These are phyloP conservation scores for Aspergillus calidoustus DNA, from an alignment of 2,329 filamentous ascomycete species.

Conservation along the genomic window DNA sequence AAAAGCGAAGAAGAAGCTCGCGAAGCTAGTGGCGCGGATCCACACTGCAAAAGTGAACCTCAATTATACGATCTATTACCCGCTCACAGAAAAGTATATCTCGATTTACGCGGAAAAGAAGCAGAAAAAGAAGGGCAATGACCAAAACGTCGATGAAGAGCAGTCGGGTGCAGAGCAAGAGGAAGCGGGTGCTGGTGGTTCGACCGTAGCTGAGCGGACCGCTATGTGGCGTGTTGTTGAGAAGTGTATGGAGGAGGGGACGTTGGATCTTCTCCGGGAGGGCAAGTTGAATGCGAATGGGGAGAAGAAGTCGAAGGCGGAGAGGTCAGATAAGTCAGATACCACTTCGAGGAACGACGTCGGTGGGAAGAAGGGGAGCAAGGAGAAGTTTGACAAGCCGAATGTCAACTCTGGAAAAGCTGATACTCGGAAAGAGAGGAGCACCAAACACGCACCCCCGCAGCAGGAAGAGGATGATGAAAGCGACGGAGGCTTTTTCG, in stretches of 20 bases:
- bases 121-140: conserved; percentile 17
- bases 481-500: conserved; percentile 49
- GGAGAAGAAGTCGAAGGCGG: conserved; percentile 12
- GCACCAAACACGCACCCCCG: conserved; percentile 6
- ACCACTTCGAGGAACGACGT: conserved; percentile 13
- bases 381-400: conserved; percentile 20
- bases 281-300: conserved; percentile 39
- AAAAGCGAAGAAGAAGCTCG: conserved; percentile 30
- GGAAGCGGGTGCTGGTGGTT: conserved; percentile 16
- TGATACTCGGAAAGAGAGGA: conserved; percentile 13
- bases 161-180: conserved; percentile 21
- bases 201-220: conserved; percentile 36
- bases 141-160: conserved; percentile 3
- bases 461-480: conserved; percentile 28
- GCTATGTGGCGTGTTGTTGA: conserved; percentile 52
- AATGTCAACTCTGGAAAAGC: conserved; percentile 15
- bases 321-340: background rate
- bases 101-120: conserved; percentile 56
- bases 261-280: conserved; percentile 47
- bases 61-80: conserved; percentile 67
- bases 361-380: conserved; percentile 18
- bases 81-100: conserved; percentile 63
- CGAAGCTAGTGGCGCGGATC: conserved; percentile 41
- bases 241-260: conserved; percentile 49
- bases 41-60: conserved; percentile 61